These are phyloP conservation scores for Basidiobolus meristosporus DNA, from an alignment of 371 early-diverging fungal species.

Conservation along the genomic window DNA sequence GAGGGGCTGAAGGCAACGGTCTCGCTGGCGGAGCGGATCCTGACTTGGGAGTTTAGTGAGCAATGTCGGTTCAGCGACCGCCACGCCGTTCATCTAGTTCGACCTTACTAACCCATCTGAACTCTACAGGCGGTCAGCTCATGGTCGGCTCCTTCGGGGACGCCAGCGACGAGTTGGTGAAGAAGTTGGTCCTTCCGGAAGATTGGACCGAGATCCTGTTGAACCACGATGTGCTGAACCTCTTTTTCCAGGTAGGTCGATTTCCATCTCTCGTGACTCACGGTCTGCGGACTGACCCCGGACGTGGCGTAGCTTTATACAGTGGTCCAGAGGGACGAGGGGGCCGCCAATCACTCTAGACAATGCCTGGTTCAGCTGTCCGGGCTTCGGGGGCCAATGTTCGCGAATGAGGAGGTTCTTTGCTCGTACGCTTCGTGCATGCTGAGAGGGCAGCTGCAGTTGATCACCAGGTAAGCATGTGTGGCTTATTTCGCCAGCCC, in stretches of 20 bases:
- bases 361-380: conserved; percentile 50
- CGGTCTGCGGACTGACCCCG: no score
- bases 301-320: conserved; percentile 16
- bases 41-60: no score
- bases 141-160: no score
- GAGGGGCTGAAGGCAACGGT: no score
- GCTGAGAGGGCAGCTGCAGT: conserved; percentile 26
- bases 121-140: no score
- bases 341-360: conserved; percentile 25
- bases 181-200: neutral
- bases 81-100: no score
- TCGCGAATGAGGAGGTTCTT: conserved; percentile 17
- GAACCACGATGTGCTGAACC: neutral
- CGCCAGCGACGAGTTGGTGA: no score
- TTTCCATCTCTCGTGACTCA: no score
- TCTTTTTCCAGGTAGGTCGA: neutral
- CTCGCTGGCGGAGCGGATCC: no score
- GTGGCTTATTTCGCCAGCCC: neutral
- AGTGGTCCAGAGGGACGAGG: conserved; percentile 22
- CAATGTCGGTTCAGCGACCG: no score
- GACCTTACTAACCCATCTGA: no score
- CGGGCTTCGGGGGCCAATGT: conserved; percentile 43
- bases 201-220: neutral
- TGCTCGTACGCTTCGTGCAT: conserved; percentile 22
- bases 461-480: conserved; percentile 27